These are phyloP conservation scores for Linum usitatissimum DNA, from an alignment of 345 rosid genomes.

Conservation along the genomic window DNA sequence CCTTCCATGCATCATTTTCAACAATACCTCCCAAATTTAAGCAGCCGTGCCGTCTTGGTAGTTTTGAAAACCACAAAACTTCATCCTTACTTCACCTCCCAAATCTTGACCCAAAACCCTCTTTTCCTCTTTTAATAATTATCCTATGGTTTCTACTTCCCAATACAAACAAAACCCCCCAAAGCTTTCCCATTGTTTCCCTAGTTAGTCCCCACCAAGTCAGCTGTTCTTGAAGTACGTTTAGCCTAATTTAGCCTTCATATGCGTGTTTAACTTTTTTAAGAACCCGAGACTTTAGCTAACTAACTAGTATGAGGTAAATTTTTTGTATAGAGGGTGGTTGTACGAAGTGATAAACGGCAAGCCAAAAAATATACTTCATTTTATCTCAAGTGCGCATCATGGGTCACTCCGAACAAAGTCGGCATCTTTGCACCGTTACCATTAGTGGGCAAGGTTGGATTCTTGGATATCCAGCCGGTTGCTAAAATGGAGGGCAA, in stretches of 20 bases:
- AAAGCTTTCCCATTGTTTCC: too few species aligned
- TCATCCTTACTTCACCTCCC: slow-evolving; percentile 37
- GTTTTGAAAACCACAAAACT: slow-evolving; percentile 26
- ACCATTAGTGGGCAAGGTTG: not conserved
- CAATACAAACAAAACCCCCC: not conserved
- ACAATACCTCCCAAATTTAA: slow-evolving; percentile 19
- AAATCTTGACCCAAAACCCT: not conserved
- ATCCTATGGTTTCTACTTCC: slow-evolving; percentile 1
- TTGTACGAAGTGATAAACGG: too few species aligned
- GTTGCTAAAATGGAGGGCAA: not conserved
- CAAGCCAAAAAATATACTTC: too few species aligned
- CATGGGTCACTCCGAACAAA: too few species aligned
- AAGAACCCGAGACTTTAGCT: slow-evolving; percentile 14
- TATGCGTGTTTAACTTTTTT: slow-evolving; percentile 22
- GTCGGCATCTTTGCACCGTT: not conserved
- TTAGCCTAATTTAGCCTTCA: slow-evolving; percentile 7
- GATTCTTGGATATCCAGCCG: not conserved
- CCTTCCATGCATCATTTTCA: too few species aligned
- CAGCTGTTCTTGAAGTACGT: too few species aligned
- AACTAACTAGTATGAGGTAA: too few species aligned
- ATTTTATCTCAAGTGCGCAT: too few species aligned
- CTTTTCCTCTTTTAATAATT: not conserved
- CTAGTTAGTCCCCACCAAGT: too few species aligned
- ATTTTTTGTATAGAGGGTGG: too few species aligned
- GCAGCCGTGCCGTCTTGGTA: slow-evolving; percentile 69